phyloP scores from a whole-genome alignment of 129 eudicot genomes.

The Scalesia atractyloides region DNA sequence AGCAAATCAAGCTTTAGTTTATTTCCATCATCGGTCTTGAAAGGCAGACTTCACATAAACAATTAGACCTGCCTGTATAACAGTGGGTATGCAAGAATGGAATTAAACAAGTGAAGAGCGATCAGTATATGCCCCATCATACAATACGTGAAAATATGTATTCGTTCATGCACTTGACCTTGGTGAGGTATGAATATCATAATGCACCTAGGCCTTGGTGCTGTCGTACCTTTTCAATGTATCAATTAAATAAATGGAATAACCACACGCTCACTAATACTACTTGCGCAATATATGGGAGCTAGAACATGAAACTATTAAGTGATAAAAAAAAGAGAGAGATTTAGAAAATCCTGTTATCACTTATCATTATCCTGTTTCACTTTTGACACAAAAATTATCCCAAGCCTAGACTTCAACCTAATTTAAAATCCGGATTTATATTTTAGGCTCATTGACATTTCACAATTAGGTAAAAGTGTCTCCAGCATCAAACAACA shows the following conservation, averaged over 20 bases:
- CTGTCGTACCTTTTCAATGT: neutral
- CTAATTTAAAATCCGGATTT: neutral
- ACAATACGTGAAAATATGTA: neutral
- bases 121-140: slow-evolving; percentile 5
- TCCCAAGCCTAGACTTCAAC: neutral
- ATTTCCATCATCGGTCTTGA: slow-evolving; percentile 27
- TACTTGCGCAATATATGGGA: neutral
- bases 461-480: neutral
- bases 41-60: slow-evolving; percentile 1
- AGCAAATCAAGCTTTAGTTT: slow-evolving; percentile 20
- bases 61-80: slow-evolving; percentile 35
- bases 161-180: slow-evolving; percentile 4
- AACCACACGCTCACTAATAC: slow-evolving; percentile 1
- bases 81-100: slow-evolving; percentile 21
- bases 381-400: neutral
- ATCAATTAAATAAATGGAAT: neutral
- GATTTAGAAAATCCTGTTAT: slow-evolving; percentile 13
- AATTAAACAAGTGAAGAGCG: neutral
- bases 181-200: neutral
- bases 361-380: neutral
- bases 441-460: neutral
- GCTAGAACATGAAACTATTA: slow-evolving; percentile 3
- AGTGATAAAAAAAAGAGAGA: neutral
- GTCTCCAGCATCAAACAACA: neutral
- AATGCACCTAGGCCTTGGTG: neutral